Conservation (phyloP, 306 rosid species). For the Quercus aquifolioides region DNA sequence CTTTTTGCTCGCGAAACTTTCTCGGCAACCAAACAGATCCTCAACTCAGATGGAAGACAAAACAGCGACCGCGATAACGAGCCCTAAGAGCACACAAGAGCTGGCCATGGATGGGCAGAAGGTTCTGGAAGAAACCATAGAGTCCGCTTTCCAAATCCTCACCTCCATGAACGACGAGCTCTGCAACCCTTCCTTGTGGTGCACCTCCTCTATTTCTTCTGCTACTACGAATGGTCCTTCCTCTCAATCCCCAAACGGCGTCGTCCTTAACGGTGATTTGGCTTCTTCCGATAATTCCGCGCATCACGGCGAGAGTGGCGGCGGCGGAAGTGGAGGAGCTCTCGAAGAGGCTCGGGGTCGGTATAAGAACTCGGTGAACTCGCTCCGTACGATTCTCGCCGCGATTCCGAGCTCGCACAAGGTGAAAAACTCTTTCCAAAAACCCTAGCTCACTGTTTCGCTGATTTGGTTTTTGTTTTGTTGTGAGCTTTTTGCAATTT, state of each 20-base stretch:
- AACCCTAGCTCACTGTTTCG: not conserved
- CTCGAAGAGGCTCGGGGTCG: constrained; percentile 83
- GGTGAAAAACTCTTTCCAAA: constrained; percentile 29
- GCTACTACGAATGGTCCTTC: constrained; percentile 31
- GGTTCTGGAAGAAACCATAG: constrained; percentile 79
- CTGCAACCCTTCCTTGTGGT: constrained; percentile 82
- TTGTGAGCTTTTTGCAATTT: too few species aligned
- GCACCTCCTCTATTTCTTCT: constrained; percentile 43
- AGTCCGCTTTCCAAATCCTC: constrained; percentile 84
- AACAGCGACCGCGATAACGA: constrained; percentile 17
- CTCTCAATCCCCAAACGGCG: constrained; percentile 43
- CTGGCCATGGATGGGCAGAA: constrained; percentile 81
- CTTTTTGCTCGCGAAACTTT: not conserved
- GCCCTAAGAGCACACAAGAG: constrained; percentile 65
- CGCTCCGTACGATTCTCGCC: constrained; percentile 62
- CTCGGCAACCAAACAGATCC: not conserved
- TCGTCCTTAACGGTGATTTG: constrained; percentile 39
- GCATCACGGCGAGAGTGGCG: constrained; percentile 42
- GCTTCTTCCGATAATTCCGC: constrained; percentile 51
- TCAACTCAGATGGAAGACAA: constrained; percentile 49
- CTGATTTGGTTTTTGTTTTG: not conserved
- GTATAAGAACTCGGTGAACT: constrained; percentile 68
- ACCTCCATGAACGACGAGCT: constrained; percentile 97
- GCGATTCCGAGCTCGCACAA: constrained; percentile 73
- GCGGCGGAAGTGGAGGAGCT: constrained; percentile 56